Evolutionary conservation across 306 rosid genomes (phyloP).

Genomic region (Rubus parviflorus): DNA sequence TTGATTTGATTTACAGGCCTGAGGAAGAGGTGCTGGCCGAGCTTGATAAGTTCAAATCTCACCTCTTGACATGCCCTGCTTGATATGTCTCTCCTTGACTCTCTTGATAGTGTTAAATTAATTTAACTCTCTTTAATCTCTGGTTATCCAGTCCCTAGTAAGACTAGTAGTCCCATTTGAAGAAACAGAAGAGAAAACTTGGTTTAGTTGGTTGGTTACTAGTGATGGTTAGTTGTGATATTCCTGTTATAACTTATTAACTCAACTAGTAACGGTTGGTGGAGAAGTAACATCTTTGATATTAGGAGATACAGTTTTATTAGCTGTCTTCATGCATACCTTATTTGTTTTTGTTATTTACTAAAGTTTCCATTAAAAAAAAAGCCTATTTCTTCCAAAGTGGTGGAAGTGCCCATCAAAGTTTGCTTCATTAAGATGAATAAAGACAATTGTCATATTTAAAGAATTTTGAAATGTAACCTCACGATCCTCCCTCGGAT

Average conservation of each 20-base stretch:
- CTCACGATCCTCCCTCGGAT: no score
- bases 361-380: not conserved
- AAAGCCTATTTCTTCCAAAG: not conserved
- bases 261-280: not conserved
- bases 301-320: not conserved
- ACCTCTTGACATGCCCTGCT: slow-evolving; percentile 26
- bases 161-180: not conserved
- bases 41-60: slow-evolving; percentile 47
- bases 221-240: not conserved
- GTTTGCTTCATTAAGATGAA: not conserved
- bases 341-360: not conserved
- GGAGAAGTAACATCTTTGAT: not conserved
- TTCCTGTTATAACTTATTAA: not conserved
- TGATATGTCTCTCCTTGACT: slow-evolving; percentile 2
- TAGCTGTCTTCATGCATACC: not conserved
- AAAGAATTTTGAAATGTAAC: not conserved
- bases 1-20: slow-evolving; percentile 64
- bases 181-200: not conserved
- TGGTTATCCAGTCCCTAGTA: not conserved
- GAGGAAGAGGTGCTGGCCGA: slow-evolving; percentile 58
- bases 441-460: not conserved
- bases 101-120: not conserved
- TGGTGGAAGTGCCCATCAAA: not conserved
- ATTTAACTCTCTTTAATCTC: not conserved
- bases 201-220: not conserved